Evolutionary conservation across 164 flowering plant genomes (phyloP).

Genomic region (Houttuynia cordata): DNA sequence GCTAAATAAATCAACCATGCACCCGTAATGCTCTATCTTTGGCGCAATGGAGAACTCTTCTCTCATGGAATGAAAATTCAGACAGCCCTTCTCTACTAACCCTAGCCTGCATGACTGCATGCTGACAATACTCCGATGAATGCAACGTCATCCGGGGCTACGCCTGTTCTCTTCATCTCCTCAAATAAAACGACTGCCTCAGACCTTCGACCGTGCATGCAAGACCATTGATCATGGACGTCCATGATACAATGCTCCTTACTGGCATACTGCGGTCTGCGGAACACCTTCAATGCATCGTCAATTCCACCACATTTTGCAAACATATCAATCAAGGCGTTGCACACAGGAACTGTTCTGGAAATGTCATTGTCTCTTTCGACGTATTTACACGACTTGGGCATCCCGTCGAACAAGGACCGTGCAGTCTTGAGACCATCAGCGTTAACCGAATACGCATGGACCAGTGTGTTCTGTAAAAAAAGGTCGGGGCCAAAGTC

Average conservation of each 20-base stretch:
- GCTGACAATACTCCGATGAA: conserved; percentile 13
- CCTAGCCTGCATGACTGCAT: conserved; percentile 16
- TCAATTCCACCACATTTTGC: conserved; percentile 13
- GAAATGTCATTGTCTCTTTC: conserved; percentile 3
- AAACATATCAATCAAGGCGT: conserved; percentile 13
- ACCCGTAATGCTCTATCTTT: conserved; percentile 12
- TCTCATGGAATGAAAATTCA: conserved; percentile 6
- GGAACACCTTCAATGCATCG: conserved; percentile 9
- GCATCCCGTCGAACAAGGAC: conserved; percentile 13
- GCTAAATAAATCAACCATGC: conserved; percentile 15
- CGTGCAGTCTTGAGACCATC: conserved; percentile 5
- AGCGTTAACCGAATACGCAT: conserved; percentile 5
- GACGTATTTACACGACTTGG: conserved; percentile 6
- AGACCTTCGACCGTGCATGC: conserved; percentile 9
- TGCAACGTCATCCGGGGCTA: conserved; percentile 9
- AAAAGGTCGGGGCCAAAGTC: conserved; percentile 6
- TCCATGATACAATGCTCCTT: conserved; percentile 11
- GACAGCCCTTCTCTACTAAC: conserved; percentile 9
- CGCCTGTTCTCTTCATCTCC: conserved; percentile 8
- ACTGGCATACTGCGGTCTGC: conserved; percentile 2
- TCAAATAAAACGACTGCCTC: conserved; percentile 9
- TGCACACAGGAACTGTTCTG: conserved; percentile 5
- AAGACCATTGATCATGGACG: conserved; percentile 10
- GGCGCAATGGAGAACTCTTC: conserved; percentile 7
- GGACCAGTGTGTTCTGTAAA: conserved; percentile 13